Base-by-base conservation (phyloP, 2,329 filamentous ascomycete species). In the Ilyonectria sp. region DNA sequence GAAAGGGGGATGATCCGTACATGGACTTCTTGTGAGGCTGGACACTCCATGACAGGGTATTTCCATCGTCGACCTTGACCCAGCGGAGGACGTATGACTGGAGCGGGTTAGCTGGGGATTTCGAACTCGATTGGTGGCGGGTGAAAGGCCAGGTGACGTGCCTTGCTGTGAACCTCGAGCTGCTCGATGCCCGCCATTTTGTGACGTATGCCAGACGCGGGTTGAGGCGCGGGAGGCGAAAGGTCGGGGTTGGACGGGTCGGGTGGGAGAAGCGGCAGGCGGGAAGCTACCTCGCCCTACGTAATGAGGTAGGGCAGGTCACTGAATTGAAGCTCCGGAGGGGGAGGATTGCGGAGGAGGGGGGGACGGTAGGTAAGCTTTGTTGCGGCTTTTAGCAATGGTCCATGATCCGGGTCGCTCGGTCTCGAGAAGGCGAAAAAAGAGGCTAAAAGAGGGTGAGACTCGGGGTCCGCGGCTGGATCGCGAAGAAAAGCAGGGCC, bases 21-120 rank as follows among this genome's bases (percentile, higher is more conserved):
- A 99, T 92, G 66, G 95, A 98, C 84, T 98, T 98, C 85, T 97
- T 98, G 81, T 98, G 94, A 49, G 96, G 96, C 79, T 98, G 95
- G 44, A 99, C 90, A 77, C 94, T 98, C 96, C 96, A 99, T 17
- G 95, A 97, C 75, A 99, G 94, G 57, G 95, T 97, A 81, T 97
- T 92, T 60, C 93, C 93, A 71, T 94, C 91, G 63, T 94, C 91
- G 74, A 98, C 95, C 79, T 94, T 92, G 74, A 98, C 93, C 95
- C 96, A 99, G 78, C 96, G 94, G 64, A 99, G 94, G 75, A 99
- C 94, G 83, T 99, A 99, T 71, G 94, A 97, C 96, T 98, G 72
- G 17, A n/a, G 43, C n/a, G 26, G 56, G 65, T 78, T 73, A 79
- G 76, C 67, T 49, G 59, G 19, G 37, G 11, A 56, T 52, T 31